Conservation (phyloP, 441 rosid genomes). For the Kokia cookei region DNA sequence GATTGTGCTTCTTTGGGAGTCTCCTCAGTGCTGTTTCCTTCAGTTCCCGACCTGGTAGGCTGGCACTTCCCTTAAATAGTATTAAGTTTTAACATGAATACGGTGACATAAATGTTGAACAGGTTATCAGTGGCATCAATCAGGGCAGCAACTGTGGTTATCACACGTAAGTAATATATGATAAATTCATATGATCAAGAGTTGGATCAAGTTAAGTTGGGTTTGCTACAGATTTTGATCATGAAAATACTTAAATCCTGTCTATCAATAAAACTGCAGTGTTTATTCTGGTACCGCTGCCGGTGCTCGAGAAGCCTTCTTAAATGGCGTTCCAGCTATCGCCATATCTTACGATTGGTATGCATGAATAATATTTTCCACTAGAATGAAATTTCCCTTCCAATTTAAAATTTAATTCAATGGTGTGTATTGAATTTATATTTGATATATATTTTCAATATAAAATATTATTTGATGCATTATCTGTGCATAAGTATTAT, state of each 20-base stretch:
- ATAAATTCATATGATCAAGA: too few species aligned
- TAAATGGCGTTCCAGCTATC: slow-evolving; percentile 62
- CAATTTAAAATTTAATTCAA: too few species aligned
- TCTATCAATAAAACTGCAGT: slow-evolving; percentile 26
- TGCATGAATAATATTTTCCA: neutral
- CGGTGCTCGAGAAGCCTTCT: slow-evolving; percentile 93
- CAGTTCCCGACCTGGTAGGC: slow-evolving; percentile 62
- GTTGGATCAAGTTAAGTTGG: too few species aligned
- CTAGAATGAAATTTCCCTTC: too few species aligned
- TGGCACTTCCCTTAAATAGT: slow-evolving; percentile 1
- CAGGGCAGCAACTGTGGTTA: slow-evolving; percentile 88
- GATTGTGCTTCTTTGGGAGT: slow-evolving; percentile 77
- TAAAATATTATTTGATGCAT: too few species aligned
- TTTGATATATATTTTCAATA: too few species aligned
- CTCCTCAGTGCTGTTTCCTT: slow-evolving; percentile 59
- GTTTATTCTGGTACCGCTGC: slow-evolving; percentile 95
- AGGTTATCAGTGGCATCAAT: slow-evolving; percentile 90
- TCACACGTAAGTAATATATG: slow-evolving; percentile 45
- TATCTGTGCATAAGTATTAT: too few species aligned
- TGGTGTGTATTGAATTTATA: too few species aligned
- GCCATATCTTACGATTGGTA: slow-evolving; percentile 83
- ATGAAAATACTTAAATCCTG: neutral
- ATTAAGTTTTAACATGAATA: too few species aligned
- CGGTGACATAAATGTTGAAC: neutral
- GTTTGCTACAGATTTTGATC: neutral